Base-by-base conservation (phyloP, 192 early-diverging fungal genomes). In the Podila epicladia region DNA sequence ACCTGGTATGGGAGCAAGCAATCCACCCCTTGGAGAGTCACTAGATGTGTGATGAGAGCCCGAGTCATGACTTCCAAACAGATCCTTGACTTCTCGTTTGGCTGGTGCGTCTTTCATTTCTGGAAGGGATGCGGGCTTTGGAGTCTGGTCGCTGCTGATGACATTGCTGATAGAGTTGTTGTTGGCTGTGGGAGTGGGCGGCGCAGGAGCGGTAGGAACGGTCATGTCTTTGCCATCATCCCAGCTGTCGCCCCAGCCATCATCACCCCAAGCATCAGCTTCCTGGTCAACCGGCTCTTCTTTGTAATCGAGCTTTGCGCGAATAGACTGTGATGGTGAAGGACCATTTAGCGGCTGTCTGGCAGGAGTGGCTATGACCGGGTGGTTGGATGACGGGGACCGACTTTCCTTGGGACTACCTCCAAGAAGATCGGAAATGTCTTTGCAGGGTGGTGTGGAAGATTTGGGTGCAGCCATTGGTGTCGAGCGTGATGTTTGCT, bases 191-290 rank as follows among this genome's bases (percentile, higher is more conserved):
- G 35, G 6, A 15, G 28, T 32, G 29, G 41, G 12, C 2, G 37
- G 35, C 28, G 67, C 28, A 22, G 57, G 15, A 2, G 67, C 59
- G 3, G 31, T 13, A 7, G 49, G 50, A 19, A 28, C 31, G 0
- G 15, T 3, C 57, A n/a, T 19, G 1, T 24, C 22, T 38, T 72
- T 29, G 55, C 57, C 55, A 20, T 64, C 65, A 22, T 49, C 65
- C 75, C 75, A 79, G 7, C 50, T 67, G 45, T 76, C 74, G 4
- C 63, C 74, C 74, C 74, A 76, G 19, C 67, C 67, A 53, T 79
- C 59, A 20, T 79, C 65, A 28, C 69, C 75, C 75, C 75, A 78
- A 5, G 17, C 69, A 49, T 78, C 69, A 2, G 57, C 64, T 1
- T 45, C 28, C 48, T 28, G 17, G 5, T 55, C 59, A 1, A 17